These are phyloP conservation scores for Globisporangium canariense DNA, from an alignment of 352 stramenopile species.

Conservation along the genomic window DNA sequence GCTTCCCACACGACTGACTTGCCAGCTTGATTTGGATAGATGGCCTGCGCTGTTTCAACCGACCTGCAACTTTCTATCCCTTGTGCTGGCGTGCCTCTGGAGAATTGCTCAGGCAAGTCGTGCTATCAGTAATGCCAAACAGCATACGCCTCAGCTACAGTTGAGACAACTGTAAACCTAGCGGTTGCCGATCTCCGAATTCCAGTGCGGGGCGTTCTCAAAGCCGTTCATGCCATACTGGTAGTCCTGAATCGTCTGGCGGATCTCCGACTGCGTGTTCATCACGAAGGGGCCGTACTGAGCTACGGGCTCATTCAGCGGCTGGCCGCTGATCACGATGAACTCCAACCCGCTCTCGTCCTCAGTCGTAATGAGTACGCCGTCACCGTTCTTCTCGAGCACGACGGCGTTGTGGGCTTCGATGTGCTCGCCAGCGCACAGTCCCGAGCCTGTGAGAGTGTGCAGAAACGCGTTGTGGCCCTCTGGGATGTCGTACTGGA, in stretches of 20 bases:
- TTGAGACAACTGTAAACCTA: not conserved
- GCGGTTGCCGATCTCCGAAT: constrained; percentile 46
- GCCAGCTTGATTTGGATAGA: no score
- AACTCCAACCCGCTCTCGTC: constrained; percentile 41
- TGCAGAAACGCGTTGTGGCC: constrained; percentile 26
- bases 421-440: constrained; percentile 9
- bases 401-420: constrained; percentile 28
- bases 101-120: no score
- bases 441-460: constrained; percentile 11
- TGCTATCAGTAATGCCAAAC: no score
- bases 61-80: no score
- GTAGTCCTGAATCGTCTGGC: constrained; percentile 54
- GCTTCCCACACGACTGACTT: no score
- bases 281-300: constrained; percentile 78
- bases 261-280: constrained; percentile 52
- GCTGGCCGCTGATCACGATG: constrained; percentile 53
- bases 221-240: constrained; percentile 58
- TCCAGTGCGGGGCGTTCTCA: constrained; percentile 54
- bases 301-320: constrained; percentile 57
- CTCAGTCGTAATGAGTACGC: constrained; percentile 36
- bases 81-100: no score
- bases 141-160: no score
- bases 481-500: constrained; percentile 18
- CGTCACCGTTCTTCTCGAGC: constrained; percentile 43
- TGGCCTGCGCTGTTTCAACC: no score